Evolutionary conservation across 2,329 filamentous ascomycete genomes (phyloP).

Genomic region (Trichophaea hybrida): DNA sequence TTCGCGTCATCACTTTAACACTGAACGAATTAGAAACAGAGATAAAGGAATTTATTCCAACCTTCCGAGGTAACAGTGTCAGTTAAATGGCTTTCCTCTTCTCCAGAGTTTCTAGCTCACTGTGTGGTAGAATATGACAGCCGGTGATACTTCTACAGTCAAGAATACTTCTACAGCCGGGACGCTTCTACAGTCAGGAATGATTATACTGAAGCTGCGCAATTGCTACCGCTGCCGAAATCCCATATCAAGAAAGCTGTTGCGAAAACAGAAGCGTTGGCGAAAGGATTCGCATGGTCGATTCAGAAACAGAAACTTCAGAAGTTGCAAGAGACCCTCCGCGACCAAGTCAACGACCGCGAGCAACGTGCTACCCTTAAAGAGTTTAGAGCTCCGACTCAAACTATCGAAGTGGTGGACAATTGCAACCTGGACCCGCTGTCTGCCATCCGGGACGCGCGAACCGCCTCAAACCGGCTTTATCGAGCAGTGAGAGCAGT

Average conservation of each 20-base stretch:
- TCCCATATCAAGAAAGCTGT: no score
- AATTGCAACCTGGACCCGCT: not conserved
- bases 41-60: not conserved
- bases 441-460: not conserved
- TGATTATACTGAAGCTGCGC: no score
- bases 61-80: not conserved
- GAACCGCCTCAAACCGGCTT: conserved; percentile 2
- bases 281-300: not conserved
- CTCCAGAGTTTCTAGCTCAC: no score
- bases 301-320: not conserved
- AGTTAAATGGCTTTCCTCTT: no score
- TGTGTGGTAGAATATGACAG: no score
- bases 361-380: not conserved
- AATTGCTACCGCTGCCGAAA: no score
- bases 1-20: not conserved
- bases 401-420: not conserved
- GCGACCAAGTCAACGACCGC: not conserved
- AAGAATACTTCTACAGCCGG: no score
- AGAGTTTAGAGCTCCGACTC: not conserved
- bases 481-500: not conserved
- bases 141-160: no score
- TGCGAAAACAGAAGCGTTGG: no score
- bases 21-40: not conserved
- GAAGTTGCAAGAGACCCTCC: not conserved
- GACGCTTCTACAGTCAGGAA: no score